These are phyloP conservation scores for Boletus rufocinnamomeus DNA, from an alignment of 768 basidiomycete species.

Conservation along the genomic window DNA sequence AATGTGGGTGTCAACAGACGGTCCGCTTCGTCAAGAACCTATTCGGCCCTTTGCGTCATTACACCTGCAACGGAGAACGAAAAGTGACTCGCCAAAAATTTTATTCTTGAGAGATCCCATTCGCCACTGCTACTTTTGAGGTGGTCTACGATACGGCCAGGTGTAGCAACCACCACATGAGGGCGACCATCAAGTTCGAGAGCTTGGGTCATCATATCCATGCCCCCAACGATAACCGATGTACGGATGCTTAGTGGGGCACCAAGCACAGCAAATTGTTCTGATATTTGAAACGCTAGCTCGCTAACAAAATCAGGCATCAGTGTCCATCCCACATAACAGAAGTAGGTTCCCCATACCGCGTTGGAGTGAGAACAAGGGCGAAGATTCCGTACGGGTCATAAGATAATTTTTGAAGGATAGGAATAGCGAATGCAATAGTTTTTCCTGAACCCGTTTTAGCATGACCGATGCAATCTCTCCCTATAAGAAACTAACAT, in stretches of 20 bases:
- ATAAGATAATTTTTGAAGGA: constrained; percentile 79
- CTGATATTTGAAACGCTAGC: constrained; percentile 94
- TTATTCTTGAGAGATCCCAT: constrained; percentile 84
- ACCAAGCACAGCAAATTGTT: constrained; percentile 93
- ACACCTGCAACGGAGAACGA: not conserved
- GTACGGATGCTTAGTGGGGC: constrained; percentile 78
- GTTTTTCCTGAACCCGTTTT: constrained; percentile 99
- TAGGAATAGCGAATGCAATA: constrained; percentile 94
- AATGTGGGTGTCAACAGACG: constrained; percentile 88
- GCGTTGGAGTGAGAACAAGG: constrained; percentile 90
- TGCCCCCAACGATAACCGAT: constrained; percentile 91
- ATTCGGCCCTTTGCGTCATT: not conserved
- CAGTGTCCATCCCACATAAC: not conserved
- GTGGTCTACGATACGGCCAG: constrained; percentile 92
- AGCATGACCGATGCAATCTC: constrained; percentile 96
- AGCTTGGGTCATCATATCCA: constrained; percentile 97
- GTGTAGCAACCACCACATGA: constrained; percentile 94
- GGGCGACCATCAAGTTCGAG: constrained; percentile 82
- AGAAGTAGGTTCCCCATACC: constrained; percentile 49
- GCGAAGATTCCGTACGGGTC: constrained; percentile 97
- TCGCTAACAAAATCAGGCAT: constrained; percentile 54
- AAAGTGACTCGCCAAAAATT: constrained; percentile 65
- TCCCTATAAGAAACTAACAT: constrained; percentile 50
- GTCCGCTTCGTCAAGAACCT: constrained; percentile 98
- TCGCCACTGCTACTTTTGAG: constrained; percentile 71